Conservation (phyloP, 2,329 filamentous ascomycete species). For the Ophiostoma australiae region DNA sequence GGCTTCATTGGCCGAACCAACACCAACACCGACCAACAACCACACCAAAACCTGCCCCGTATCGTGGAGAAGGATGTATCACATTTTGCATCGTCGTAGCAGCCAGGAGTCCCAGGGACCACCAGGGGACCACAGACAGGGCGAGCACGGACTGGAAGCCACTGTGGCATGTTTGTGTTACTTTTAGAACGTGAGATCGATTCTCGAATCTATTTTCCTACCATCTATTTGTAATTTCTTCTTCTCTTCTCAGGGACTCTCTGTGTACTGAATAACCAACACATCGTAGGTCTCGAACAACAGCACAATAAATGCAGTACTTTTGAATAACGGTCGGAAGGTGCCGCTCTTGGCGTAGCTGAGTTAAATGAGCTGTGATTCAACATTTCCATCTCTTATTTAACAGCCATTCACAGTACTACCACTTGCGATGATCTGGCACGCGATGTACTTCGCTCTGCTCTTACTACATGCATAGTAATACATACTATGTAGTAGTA, state of each 20-base stretch:
- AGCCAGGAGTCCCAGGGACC: neutral
- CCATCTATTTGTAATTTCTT: no score
- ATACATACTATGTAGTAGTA: neutral
- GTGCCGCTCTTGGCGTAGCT: neutral
- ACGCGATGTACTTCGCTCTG: neutral
- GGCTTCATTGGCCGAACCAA: neutral
- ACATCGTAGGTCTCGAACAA: neutral
- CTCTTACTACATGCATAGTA: neutral
- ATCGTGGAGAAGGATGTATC: slow-evolving; percentile 4
- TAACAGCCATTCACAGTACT: neutral
- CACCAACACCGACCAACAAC: neutral
- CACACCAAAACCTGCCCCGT: neutral
- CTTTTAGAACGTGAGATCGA: neutral
- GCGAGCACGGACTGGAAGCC: slow-evolving; percentile 5
- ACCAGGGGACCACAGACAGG: neutral
- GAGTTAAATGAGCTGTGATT: neutral
- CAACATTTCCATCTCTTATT: neutral
- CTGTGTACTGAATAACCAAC: neutral
- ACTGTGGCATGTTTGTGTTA: neutral
- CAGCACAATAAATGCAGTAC: neutral
- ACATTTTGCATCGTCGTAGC: slow-evolving; percentile 8
- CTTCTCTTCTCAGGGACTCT: neutral
- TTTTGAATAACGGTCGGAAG: slow-evolving; percentile 7
- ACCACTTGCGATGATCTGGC: neutral
- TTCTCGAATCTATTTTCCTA: neutral